Evolutionary conservation across 2,329 filamentous ascomycete species (phyloP), one percentile per base, ranked within the genome.

Genomic region (Dryadomyces quercus-mongolicae): DNA sequence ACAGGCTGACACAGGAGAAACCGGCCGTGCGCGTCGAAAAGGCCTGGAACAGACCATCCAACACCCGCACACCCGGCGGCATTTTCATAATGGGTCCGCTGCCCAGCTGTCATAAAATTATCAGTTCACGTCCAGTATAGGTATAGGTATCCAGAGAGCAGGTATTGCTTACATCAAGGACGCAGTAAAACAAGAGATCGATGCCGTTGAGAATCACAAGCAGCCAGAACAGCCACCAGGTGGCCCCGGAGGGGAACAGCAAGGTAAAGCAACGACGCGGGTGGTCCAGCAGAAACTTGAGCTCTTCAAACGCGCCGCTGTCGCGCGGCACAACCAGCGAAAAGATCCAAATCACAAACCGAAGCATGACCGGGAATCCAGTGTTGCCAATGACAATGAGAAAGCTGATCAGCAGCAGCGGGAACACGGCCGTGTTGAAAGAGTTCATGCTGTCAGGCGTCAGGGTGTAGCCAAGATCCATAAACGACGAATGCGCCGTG

Each of bases 321-420:
- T 69, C 77, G 25, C 70, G 70, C 3, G 86, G 83, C 0, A 84
- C 78, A 49, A 86, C 60, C 54, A 84, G 81, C 13, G 88, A 88
- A 38, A 79, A 65, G 0, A 85, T 62, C 92, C 93, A 98, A 57
- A 98, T 97, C 58, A 93, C 81, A 63, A 96, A 87, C 8, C 93
- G 86, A 22, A 97, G 78, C 85, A 96, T 91, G 63, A 93, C 88
- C 0, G 92, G 93, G 62, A 97, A 97, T 0, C 86, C 93, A 0
- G 92, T 97, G 64, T 97, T 97, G 54, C 92, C 92, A 57, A 95
- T 89, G 57, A 97, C 82, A 64, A 97, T 93, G 45, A 97, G 77
- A 61, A 95, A 95, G 7, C 82, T 82, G 69, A 90, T 81, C 46
- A 93, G 65, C 21, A 96, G 73, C 48, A 97, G 73, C 0, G 86